Base-by-base conservation (phyloP, 192 early-diverging fungal species). In the Neocallimastix lanati region DNA sequence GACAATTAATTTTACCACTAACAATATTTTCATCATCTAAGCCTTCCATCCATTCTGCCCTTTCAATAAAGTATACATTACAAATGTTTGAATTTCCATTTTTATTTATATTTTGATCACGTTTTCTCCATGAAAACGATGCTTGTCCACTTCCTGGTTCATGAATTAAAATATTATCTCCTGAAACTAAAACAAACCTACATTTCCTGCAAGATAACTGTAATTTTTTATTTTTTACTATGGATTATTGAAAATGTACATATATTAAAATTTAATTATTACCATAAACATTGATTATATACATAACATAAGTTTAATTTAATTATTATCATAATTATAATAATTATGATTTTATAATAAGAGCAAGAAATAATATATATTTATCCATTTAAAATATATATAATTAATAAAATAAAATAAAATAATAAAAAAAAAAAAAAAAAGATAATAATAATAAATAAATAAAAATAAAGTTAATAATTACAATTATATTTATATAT, bases 21-120 rank as follows among this genome's bases (percentile, higher is more conserved):
- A 67, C 50, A 5, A 93, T 35, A 29, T 84, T 80, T 15, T 89
- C 90, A 67, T 91, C 85, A 14, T 83, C 78, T 25, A 88, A 78
- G 28, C 86, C 88, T n/a, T 87, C 83, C 82, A 95, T 93, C 94
- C 94, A 95, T 80, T 92, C 91, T 86, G 93, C 90, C 18, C 92
- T 92, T 82, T 95, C 94, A 76, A 95, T 86, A 87, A 94, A 95
- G 81, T 92, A 90, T 18, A 91, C 91, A 15, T 90, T 90, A 82
- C 94, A 95, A 29, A 81, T 86, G 25, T 82, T 83, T 33, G 50
- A 76, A 78, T 27, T 30, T 81, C 78, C 79, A 85, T 38, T 80
- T 78, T 58, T 35, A 76, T 86, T 83, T 28, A 89, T 85, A 18
- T 82, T 83, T 2, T 82, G 79, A 78, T 90, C 88, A 21, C 93